Percentiles rank a stretch among this genome's conserved stretches.
Evolutionary conservation across 208 protist genomes (phyloP).

Genomic region (Strigomonas culicis): DNA sequence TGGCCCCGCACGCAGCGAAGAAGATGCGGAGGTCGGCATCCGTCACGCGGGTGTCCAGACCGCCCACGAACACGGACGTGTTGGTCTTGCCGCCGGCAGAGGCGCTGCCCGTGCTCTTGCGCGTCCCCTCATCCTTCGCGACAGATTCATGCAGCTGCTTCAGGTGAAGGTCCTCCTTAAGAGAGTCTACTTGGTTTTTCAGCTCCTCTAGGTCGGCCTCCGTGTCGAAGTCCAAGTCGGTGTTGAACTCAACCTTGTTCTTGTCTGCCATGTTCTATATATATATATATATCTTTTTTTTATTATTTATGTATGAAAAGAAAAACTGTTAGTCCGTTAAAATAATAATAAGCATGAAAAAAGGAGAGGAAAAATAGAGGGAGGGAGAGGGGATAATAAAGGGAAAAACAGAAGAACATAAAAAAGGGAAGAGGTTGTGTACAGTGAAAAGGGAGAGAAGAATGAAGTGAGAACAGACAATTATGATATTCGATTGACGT

Average conservation of each 20-base stretch:
- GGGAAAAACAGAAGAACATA: too few species aligned
- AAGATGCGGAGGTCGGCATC: slow-evolving; percentile 91
- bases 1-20: slow-evolving; percentile 86
- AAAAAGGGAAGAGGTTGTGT: background rate
- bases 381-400: slow-evolving; percentile 8
- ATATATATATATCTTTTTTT: slow-evolving; percentile 4
- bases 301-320: slow-evolving; percentile 1
- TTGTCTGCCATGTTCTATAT: slow-evolving; percentile 18
- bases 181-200: slow-evolving; percentile 71
- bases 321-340: background rate
- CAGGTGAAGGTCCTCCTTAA: slow-evolving; percentile 85
- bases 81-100: slow-evolving; percentile 28
- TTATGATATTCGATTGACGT: background rate
- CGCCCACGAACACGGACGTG: slow-evolving; percentile 91
- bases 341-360: slow-evolving; percentile 8
- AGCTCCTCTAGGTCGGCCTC: slow-evolving; percentile 80
- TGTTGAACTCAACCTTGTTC: slow-evolving; percentile 31
- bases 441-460: slow-evolving; percentile 9
- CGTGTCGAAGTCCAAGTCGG: slow-evolving; percentile 41
- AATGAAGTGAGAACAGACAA: background rate
- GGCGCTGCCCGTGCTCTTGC: slow-evolving; percentile 44
- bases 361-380: slow-evolving; percentile 1
- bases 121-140: slow-evolving; percentile 79
- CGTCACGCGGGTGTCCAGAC: slow-evolving; percentile 84
- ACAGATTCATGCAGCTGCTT: slow-evolving; percentile 73